Evolutionary conservation across 2,329 filamentous ascomycete species (phyloP), one percentile per base, ranked within the genome.

Genomic region (Pyricularia grisea): DNA sequence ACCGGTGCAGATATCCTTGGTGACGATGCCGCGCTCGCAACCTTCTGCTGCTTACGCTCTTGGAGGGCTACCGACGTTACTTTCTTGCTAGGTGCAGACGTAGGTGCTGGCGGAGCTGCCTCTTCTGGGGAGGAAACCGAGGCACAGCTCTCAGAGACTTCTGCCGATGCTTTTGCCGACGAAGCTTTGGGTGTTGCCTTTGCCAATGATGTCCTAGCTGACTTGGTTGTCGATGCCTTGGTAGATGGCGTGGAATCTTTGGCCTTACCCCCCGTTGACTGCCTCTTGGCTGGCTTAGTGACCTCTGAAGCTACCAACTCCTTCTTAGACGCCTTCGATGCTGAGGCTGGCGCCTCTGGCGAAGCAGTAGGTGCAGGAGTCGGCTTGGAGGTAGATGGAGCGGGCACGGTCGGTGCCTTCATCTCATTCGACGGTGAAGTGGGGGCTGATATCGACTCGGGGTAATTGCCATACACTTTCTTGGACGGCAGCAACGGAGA

Each of bases 1-100:
- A 58, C 66, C 3, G 25, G 25, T 33, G 79, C 81, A 68, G 81
- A 79, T 27, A 84, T 81, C 73, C 81, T 85, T 14, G 85, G 85
- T 0, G 86, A 83, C 1, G 81, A 83, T 1, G 79, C 78, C 1
- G 76, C 72, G 17, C 76, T 77, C 2, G 65, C 67, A 69, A 78
- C 79, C 33, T 78, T 78, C 36, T 79, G 78, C 69, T 81, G 81
- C 68, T 77, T 78, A 9, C 81, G 79, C 60, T 83, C 83, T 71
- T 84, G 80, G 70, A 83, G 83, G 1, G 74, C 73, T 23, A 79
- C 76, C 3, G 83, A 82, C 0, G 82, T 80, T 23, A 80, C 74
- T 72, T 82, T 84, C 73, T 84, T 84, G 65, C 75, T 78, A 27
- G 75, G 72, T 0, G 74, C 73, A 4, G 73, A 67, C 0, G 71